Conservation (phyloP, 495 filamentous ascomycete genomes). For the Xylaria longipes region DNA sequence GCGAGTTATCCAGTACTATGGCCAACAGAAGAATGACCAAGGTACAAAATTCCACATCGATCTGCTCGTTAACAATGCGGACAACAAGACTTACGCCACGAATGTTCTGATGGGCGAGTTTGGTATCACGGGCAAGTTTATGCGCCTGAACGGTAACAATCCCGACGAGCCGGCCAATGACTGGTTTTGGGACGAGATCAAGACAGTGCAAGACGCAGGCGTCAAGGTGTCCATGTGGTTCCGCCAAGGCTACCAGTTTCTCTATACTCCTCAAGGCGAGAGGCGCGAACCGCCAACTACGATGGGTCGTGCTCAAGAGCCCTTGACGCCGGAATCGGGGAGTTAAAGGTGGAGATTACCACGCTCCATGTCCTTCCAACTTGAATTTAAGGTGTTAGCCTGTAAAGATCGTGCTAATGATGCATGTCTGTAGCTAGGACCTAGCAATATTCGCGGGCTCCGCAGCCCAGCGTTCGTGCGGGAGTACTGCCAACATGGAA, state of each 20-base stretch:
- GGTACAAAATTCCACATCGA: slow-evolving; percentile 7
- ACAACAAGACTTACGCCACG: slow-evolving; percentile 9
- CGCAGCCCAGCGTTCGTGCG: no score
- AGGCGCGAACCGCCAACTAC: no score
- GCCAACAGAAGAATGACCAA: background rate
- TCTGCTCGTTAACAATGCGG: slow-evolving; percentile 5
- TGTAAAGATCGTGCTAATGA: no score
- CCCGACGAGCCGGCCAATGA: slow-evolving; percentile 54
- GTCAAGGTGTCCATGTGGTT: slow-evolving; percentile 72
- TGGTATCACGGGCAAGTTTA: background rate
- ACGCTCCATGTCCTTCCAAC: no score
- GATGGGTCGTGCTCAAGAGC: no score
- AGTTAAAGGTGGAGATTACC: no score
- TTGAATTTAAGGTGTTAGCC: no score
- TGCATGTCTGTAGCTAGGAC: no score
- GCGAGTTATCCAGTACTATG: slow-evolving; percentile 12
- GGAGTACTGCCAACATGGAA: no score
- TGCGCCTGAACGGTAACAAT: background rate
- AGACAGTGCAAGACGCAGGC: slow-evolving; percentile 59
- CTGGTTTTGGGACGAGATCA: slow-evolving; percentile 65
- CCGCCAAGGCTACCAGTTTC: slow-evolving; percentile 67
- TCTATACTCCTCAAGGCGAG: no score
- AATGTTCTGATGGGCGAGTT: slow-evolving; percentile 16
- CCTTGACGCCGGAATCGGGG: no score
- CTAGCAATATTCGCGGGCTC: no score